Evolutionary conservation across 345 rosid species (phyloP).

Genomic region (Aurinia saxatilis): DNA sequence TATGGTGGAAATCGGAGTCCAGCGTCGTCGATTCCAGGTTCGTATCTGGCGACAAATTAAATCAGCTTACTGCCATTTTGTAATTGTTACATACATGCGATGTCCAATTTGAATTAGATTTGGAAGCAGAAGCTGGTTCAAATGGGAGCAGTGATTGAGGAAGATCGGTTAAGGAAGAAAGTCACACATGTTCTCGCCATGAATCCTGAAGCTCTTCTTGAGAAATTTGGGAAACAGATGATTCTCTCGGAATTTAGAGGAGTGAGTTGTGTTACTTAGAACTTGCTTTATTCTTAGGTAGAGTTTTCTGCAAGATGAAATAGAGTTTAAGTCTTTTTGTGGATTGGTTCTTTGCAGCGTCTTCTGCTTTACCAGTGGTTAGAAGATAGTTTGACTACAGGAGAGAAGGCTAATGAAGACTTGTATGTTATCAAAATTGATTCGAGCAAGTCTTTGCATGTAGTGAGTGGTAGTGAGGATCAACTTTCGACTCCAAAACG

Average conservation of each 20-base stretch:
- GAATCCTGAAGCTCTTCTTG: conserved; percentile 37
- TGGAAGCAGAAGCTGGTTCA: conserved; percentile 88
- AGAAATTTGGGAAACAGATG: conserved; percentile 29
- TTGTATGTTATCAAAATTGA: conserved; percentile 37
- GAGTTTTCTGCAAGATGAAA: background rate
- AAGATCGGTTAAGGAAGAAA: conserved; percentile 38
- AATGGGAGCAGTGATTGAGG: conserved; percentile 66
- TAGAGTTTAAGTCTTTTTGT: background rate
- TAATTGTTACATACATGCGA: background rate
- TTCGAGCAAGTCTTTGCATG: conserved; percentile 31
- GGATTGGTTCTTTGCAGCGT: conserved; percentile 36
- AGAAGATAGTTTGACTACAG: conserved; percentile 67
- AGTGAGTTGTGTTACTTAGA: conserved; percentile 30
- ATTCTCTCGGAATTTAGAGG: conserved; percentile 44
- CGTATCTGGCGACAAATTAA: background rate
- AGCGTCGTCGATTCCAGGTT: conserved; percentile 85
- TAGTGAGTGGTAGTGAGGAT: conserved; percentile 18
- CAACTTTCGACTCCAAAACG: conserved; percentile 35
- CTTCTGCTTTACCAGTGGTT: conserved; percentile 72
- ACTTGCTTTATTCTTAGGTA: too few species aligned
- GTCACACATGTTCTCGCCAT: conserved; percentile 63
- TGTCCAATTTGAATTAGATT: conserved; percentile 33
- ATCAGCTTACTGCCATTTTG: background rate
- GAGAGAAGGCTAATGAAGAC: conserved; percentile 65
- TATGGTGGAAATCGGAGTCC: conserved; percentile 60